These are phyloP conservation scores for Clitopilus passeckerianus DNA, from an alignment of 768 basidiomycete genomes.

Conservation along the genomic window DNA sequence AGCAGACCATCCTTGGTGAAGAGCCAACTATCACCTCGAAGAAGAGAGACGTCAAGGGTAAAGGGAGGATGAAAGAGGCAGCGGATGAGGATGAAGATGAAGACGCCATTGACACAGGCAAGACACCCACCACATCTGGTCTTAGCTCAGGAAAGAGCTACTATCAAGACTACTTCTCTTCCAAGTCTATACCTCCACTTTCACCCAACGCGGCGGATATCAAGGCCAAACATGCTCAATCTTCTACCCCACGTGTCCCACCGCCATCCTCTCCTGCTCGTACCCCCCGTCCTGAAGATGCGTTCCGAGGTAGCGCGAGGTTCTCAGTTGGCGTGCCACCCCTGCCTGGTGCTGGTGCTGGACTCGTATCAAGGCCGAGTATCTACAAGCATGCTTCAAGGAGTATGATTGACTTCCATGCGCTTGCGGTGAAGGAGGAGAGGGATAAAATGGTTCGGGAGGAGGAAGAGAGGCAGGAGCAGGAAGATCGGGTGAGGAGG, in stretches of 20 bases:
- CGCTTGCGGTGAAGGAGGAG: conserved; percentile 24
- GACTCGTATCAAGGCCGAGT: conserved; percentile 23
- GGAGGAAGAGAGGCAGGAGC: conserved; percentile 17
- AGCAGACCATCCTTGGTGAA: background rate
- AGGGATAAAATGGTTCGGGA: conserved; percentile 23
- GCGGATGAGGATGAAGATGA: conserved; percentile 1
- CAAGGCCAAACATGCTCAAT: conserved; percentile 4
- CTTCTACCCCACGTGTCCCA: conserved; percentile 4
- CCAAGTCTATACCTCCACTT: background rate
- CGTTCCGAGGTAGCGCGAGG: background rate
- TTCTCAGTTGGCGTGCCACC: background rate
- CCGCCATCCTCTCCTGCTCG: conserved; percentile 7
- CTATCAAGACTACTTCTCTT: conserved; percentile 4
- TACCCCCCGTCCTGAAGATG: conserved; percentile 17
- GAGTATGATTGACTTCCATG: conserved; percentile 58
- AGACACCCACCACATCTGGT: background rate
- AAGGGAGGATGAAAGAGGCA: conserved; percentile 15
- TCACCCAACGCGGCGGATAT: background rate
- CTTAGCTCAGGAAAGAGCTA: background rate
- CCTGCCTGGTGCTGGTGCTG: background rate
- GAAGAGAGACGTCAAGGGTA: conserved; percentile 16
- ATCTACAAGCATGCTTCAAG: conserved; percentile 57
- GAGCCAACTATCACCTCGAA: conserved; percentile 7
- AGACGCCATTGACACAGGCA: background rate
- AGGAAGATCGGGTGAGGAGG: conserved; percentile 4